Base-by-base conservation (phyloP, 345 rosid genomes). In the Moricandia moricandioides region DNA sequence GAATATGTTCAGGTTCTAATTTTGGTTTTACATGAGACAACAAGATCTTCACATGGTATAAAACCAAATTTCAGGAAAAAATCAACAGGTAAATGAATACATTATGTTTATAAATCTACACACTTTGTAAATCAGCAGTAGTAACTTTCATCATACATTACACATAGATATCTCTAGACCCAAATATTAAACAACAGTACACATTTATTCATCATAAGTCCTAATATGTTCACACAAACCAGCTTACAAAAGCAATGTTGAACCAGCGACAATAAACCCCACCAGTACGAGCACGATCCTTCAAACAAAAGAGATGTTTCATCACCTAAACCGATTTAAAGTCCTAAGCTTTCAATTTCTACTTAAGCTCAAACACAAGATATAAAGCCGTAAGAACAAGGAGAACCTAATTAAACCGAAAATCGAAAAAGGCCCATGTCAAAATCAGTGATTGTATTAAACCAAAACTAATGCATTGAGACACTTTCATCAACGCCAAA, bases 201-300 rank as follows among this genome's bases (percentile, higher is more conserved):
- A 72, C 65, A 72, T 72, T 71, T 78, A 72, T 78, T 78, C 65
- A 37, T 29, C 64, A 72, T 54, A 72, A 24, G 39, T 31, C 62
- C 81, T 78, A 70, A 43, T 77, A 51, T 71, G 49, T 65, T 77
- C 77, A 78, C 56, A 71, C 67, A 65, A 64, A 65, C 34, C 75
- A 65, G 2, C 30, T 1, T 78, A 71, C 68, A 47, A 49, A 26
- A 78, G 57, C 72, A 59, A 78, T 7, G 37, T 34, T 12, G 71
- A 17, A 59, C 68, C 63, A 1, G 57, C 77, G 4, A 78, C 72
- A 49, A 87, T 0, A 10, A 88, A 30, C 35, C 80, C 79, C 39
- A 71, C 1, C 1, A 78, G 27, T 18, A 78, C 8, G 57, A 77
- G 7, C 30, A 69, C 11, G 2, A n/a, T 4, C 71, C 76, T 63